A percentile compares a stretch with the other conserved stretches of the same genome.
phyloP scores from a whole-genome alignment of 2,329 filamentous ascomycete species.

The Leptographium wingfieldii region DNA sequence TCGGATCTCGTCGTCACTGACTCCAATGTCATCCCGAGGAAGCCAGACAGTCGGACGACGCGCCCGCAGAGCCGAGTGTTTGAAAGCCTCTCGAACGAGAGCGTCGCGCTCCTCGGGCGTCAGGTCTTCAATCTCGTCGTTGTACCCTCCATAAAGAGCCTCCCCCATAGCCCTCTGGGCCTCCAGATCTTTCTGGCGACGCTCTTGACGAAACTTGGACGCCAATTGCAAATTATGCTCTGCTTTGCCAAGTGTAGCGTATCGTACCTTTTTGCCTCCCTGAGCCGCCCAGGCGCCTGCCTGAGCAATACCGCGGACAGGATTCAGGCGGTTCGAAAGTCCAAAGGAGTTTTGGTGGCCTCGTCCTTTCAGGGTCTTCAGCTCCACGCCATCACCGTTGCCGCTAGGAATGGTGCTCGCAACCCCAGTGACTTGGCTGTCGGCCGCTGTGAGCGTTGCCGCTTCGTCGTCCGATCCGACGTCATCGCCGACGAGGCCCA shows the following conservation, averaged over 20 bases:
- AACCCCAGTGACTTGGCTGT: slow-evolving; percentile 5
- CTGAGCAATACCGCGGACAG: slow-evolving; percentile 33
- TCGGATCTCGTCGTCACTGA: slow-evolving; percentile 82
- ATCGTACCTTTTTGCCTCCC: slow-evolving; percentile 35
- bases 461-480: slow-evolving; percentile 23
- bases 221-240: slow-evolving; percentile 29
- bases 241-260: slow-evolving; percentile 30
- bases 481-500: slow-evolving; percentile 45
- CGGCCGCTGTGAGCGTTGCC: slow-evolving; percentile 15
- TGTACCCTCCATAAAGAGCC: slow-evolving; percentile 72
- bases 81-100: slow-evolving; percentile 77
- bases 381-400: slow-evolving; percentile 22
- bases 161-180: slow-evolving; percentile 62
- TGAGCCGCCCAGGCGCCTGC: slow-evolving; percentile 35
- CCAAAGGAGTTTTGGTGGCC: slow-evolving; percentile 13
- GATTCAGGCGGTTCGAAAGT: slow-evolving; percentile 20
- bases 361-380: slow-evolving; percentile 18
- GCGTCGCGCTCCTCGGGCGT: slow-evolving; percentile 80
- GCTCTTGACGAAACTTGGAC: slow-evolving; percentile 33
- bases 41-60: slow-evolving; percentile 87
- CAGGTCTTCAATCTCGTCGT: slow-evolving; percentile 90
- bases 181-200: slow-evolving; percentile 51
- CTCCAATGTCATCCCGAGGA: slow-evolving; percentile 75
- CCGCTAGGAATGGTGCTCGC: not conserved
- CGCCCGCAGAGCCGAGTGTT: slow-evolving; percentile 76